These are phyloP conservation scores for Chlorophyllum brunneum DNA, from an alignment of 768 basidiomycete genomes.

Conservation along the genomic window DNA sequence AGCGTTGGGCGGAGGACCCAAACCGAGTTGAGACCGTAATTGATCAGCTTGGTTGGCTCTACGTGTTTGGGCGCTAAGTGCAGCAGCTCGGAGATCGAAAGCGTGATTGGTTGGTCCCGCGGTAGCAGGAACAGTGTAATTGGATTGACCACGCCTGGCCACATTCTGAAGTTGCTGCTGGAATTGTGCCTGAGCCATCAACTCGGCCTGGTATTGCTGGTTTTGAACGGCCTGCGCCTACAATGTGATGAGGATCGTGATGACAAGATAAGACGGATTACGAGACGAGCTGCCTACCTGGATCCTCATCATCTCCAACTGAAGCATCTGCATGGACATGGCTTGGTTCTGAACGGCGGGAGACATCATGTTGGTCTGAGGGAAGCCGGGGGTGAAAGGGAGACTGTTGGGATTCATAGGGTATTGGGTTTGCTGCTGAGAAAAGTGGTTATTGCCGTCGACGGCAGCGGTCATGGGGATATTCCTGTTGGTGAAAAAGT, in stretches of 20 bases:
- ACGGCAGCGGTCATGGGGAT: constrained; percentile 68
- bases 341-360: constrained; percentile 57
- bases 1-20: constrained; percentile 22
- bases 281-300: constrained; percentile 48
- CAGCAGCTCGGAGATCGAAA: constrained; percentile 61
- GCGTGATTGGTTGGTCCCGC: constrained; percentile 63
- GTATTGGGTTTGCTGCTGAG: constrained; percentile 56
- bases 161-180: constrained; percentile 35
- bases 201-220: constrained; percentile 73
- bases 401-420: constrained; percentile 47
- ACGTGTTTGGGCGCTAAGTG: constrained; percentile 56
- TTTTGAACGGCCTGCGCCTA: constrained; percentile 73
- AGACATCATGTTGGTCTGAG: constrained; percentile 35
- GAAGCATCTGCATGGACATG: constrained; percentile 82
- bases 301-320: constrained; percentile 76
- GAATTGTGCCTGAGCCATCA: constrained; percentile 48
- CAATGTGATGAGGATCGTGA: constrained; percentile 13
- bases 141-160: constrained; percentile 44
- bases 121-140: constrained; percentile 59
- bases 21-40: constrained; percentile 55
- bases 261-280: constrained; percentile 14
- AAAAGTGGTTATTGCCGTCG: constrained; percentile 66
- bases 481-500: constrained; percentile 48
- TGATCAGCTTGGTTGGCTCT: constrained; percentile 69
- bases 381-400: constrained; percentile 52